phyloP scores from a whole-genome alignment of 2,329 filamentous ascomycete species.

The Plectosphaerella cucumerina region DNA sequence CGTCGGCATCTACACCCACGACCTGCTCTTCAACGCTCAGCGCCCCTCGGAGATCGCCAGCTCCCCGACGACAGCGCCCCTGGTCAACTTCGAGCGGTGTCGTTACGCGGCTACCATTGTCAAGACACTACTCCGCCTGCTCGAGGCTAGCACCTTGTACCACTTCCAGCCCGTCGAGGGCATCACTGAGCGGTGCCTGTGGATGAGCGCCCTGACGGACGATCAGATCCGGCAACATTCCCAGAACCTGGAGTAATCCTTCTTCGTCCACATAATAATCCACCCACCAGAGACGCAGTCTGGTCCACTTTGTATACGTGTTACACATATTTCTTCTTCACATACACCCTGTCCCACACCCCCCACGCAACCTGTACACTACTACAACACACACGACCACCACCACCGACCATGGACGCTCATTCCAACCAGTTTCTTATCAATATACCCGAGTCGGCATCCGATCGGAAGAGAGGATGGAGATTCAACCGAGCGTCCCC shows the following conservation, averaged over 20 bases:
- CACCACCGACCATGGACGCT: neutral
- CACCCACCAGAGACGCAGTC: neutral
- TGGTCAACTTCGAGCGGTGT: conserved; percentile 82
- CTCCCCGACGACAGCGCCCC: conserved; percentile 59
- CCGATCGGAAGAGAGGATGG: neutral
- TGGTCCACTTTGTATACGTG: conserved; percentile 4
- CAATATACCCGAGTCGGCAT: neutral
- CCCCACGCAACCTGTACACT: neutral
- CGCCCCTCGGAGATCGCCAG: conserved; percentile 70
- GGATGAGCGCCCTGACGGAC: conserved; percentile 74
- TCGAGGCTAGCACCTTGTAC: conserved; percentile 75
- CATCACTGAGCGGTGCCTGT: conserved; percentile 76
- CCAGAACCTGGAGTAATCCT: conserved; percentile 40
- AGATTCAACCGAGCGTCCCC: neutral
- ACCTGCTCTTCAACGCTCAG: conserved; percentile 77
- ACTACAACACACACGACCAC: neutral
- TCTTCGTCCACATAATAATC: neutral
- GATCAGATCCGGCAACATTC: conserved; percentile 64
- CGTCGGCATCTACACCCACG: conserved; percentile 78
- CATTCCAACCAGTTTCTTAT: neutral
- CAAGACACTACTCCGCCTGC: conserved; percentile 72
- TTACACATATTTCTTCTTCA: conserved; percentile 6
- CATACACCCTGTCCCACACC: conserved; percentile 4
- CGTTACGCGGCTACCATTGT: conserved; percentile 72
- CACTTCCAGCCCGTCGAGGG: conserved; percentile 71